Conservation (phyloP, 345 rosid species). For the Citrus sinensis region DVS_A1.0 CM039163.1:51180501-51181000, state of each 20-base stretch:
- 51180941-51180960: constrained; percentile 1
- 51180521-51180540: constrained; percentile 47
- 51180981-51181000: not conserved
- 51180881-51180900: not conserved
- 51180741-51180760: constrained; percentile 46
- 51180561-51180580: constrained; percentile 64
- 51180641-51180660: not conserved
- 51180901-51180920: not conserved
- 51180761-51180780: constrained; percentile 45
- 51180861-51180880: not conserved
- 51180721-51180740: constrained; percentile 32
- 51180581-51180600: constrained; percentile 30
- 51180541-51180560: constrained; percentile 43
- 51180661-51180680: not conserved
- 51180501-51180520: constrained; percentile 29
- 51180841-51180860: not conserved
- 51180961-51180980: not conserved
- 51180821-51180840: not conserved
- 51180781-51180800: not conserved
- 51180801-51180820: constrained; percentile 16
- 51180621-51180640: not conserved
- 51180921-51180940: not conserved
- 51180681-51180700: constrained; percentile 43
- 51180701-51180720: constrained; percentile 57
- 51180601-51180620: not conserved